Base-by-base conservation (phyloP, 1,139 yeast genomes). In the Meyerozyma carpophila region DNA sequence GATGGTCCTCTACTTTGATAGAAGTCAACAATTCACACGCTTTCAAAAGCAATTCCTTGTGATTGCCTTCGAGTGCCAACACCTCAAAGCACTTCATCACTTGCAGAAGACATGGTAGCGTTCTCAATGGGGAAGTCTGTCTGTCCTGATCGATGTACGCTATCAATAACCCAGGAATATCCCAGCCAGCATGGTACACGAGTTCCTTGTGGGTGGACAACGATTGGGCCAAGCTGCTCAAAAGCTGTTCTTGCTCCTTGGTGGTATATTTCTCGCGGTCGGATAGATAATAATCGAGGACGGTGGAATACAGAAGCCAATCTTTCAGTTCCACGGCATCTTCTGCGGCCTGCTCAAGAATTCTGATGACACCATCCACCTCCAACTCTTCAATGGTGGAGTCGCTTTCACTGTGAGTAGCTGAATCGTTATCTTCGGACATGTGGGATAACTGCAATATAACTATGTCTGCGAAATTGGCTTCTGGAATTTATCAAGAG, bases 101-200 rank as follows among this genome's bases (percentile, higher is more conserved):
- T 39, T 54, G 62, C 49, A 60, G 58, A 11, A 65, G 60, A 43
- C 70, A 57, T 3, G 77, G 77, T 5, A 66, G 63, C 3, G 44
- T 28, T 38, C 75, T 57, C 18, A 73, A 50, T 1, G 60, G 43
- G 16, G 57, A 55, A 18, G 54, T 48, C 41, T 50, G 56, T 34
- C 54, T 53, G 46, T 53, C 64, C 38, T 56, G 58, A 26, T 67
- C 77, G 13, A 77, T 50, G 51, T 68, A 80, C 4, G 64, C 61
- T 37, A 87, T 57, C 16, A 90, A 54, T 38, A 86, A 57, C 28
- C 70, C 74, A 0, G 96, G 96, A 20, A 90, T 58, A 59, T 90
- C 96, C 97, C 97, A 90, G 2, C 95, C 95, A 46, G 88, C 78
- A 52, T 84, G 87, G 47, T 75, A 68, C 0, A 82, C 68, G 32